Evolutionary conservation across 1,139 yeast species (phyloP).

Genomic region (Pichia sp.): DNA sequence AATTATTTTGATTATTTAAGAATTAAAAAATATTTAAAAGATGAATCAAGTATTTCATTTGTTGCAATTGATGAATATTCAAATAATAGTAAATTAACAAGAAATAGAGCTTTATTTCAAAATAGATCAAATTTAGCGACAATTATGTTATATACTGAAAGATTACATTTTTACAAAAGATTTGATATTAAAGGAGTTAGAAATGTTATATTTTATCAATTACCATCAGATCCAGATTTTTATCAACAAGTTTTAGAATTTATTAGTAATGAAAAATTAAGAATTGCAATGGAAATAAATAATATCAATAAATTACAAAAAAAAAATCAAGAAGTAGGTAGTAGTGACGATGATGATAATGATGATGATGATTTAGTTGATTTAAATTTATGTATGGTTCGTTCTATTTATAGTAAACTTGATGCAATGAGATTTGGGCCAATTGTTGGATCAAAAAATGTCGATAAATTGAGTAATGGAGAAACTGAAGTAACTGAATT

Average conservation of each 20-base stretch:
- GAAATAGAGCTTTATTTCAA: constrained; percentile 62
- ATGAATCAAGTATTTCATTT: constrained; percentile 55
- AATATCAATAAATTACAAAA: constrained; percentile 7
- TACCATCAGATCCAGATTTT: constrained; percentile 80
- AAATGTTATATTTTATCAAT: constrained; percentile 71
- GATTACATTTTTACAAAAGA: constrained; percentile 87
- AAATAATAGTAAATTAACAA: constrained; percentile 58
- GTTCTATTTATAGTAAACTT: constrained; percentile 69
- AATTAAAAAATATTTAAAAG: constrained; percentile 63
- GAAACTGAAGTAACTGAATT: constrained; percentile 72
- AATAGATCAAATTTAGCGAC: constrained; percentile 37
- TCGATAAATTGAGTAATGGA: constrained; percentile 65
- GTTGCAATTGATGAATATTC: constrained; percentile 81
- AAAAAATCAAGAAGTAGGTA: constrained; percentile 8
- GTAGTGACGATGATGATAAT: constrained; percentile 25
- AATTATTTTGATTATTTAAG: constrained; percentile 83
- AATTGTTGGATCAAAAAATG: constrained; percentile 74
- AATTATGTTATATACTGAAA: constrained; percentile 78
- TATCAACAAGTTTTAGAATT: constrained; percentile 67
- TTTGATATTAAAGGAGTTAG: constrained; percentile 84
- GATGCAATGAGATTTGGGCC: constrained; percentile 78
- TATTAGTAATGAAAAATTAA: constrained; percentile 44
- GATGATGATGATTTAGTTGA: constrained; percentile 39
- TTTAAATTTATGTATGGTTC: constrained; percentile 58
- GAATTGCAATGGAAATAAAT: constrained; percentile 30